Percentiles rank a stretch among this genome's conserved stretches.
These are phyloP conservation scores for Ogataea pini DNA, from an alignment of 805 yeast species.

Conservation along the genomic window DNA sequence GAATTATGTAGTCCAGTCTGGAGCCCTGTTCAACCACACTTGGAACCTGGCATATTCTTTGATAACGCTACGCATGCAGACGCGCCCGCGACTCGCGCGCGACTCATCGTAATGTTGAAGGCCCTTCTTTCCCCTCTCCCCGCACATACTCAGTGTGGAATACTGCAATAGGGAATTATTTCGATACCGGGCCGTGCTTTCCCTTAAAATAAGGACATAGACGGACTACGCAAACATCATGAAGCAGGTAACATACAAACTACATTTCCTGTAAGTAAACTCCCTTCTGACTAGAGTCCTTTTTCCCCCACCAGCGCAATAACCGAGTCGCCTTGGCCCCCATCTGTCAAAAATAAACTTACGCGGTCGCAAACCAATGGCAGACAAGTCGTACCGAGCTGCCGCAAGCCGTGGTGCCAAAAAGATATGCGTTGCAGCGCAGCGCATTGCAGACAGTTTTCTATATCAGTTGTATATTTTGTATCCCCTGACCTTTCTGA, in stretches of 20 bases:
- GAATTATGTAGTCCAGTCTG: neutral
- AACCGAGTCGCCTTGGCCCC: too few relatives aligned
- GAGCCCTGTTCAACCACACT: neutral
- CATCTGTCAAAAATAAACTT: too few relatives aligned
- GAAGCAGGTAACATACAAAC: too few relatives aligned
- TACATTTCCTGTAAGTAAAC: too few relatives aligned
- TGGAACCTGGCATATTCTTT: constrained; percentile 1
- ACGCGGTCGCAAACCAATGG: too few relatives aligned
- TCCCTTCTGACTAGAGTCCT: too few relatives aligned
- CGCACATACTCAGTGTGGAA: neutral
- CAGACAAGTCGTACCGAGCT: too few relatives aligned
- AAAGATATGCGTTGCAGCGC: constrained; percentile 3
- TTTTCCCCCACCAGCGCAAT: too few relatives aligned
- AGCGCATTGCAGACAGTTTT: neutral
- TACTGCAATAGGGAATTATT: neutral
- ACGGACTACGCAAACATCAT: too few relatives aligned
- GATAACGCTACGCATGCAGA: neutral
- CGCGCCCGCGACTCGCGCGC: neutral
- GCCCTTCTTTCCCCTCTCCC: too few relatives aligned
- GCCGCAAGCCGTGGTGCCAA: neutral
- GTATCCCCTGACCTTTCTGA: neutral
- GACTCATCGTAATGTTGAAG: too few relatives aligned
- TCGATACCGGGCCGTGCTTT: neutral
- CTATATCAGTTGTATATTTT: neutral
- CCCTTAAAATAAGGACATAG: neutral